Evolutionary conservation across 108 stramenopile species (phyloP).

Genomic region (Nitzschia putrida): DNA sequence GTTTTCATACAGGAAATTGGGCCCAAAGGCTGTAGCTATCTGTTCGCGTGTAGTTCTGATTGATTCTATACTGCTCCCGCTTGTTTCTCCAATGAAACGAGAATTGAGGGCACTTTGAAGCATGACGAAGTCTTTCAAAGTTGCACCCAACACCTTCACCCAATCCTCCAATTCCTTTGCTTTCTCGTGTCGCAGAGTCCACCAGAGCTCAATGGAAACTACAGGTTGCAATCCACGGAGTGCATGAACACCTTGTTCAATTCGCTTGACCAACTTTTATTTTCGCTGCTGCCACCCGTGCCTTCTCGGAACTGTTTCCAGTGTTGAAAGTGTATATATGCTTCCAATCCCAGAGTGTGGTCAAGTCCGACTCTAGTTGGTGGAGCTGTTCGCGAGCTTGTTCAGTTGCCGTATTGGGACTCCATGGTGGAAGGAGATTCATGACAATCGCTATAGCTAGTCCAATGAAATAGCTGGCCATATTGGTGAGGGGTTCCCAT

Average conservation of each 20-base stretch:
- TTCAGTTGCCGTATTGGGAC: conserved; percentile 33
- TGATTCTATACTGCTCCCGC: background rate
- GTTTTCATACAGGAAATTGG: too few species aligned
- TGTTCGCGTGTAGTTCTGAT: too few species aligned
- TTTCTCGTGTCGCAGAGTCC: background rate
- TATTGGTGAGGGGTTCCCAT: conserved; percentile 31
- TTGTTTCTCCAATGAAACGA: conserved; percentile 36
- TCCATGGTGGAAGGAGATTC: conserved; percentile 18
- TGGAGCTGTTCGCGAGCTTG: conserved; percentile 16
- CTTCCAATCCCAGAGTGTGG: conserved; percentile 20
- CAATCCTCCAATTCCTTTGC: background rate
- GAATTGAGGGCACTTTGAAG: conserved; percentile 33
- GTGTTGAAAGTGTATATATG: conserved; percentile 25
- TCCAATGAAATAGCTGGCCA: conserved; percentile 38
- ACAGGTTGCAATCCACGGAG: conserved; percentile 25
- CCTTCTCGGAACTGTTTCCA: conserved; percentile 21
- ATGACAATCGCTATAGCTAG: conserved; percentile 30
- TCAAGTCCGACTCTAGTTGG: conserved; percentile 22
- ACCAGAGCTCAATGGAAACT: conserved; percentile 16
- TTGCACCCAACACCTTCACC: conserved; percentile 24
- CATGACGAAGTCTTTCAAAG: conserved; percentile 32
- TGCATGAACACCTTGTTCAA: conserved; percentile 9
- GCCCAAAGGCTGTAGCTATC: too few species aligned
- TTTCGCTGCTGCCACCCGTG: conserved; percentile 29
- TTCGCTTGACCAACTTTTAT: conserved; percentile 36